Base-by-base conservation (phyloP, 768 basidiomycete genomes). In the Kwoniella dejecticola region DNA sequence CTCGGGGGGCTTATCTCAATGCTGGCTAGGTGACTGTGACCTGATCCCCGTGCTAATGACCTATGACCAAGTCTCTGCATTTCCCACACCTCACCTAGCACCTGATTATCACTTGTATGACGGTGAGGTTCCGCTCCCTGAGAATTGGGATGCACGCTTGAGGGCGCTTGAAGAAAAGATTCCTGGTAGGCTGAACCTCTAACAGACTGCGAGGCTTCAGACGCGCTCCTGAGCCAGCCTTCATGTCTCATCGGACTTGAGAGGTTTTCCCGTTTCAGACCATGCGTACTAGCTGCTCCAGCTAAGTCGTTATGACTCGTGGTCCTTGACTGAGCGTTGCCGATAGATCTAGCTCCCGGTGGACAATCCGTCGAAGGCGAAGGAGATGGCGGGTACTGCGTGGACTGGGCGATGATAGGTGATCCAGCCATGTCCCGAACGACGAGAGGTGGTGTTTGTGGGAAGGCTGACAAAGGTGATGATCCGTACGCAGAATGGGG, bases 321-420 rank as follows among this genome's bases (percentile, higher is more conserved):
- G 8, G 46, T 42, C 36, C 31, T 33, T 42, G 53, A 55, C 42
- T 21, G 19, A 31, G 23, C 59, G 47, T 47, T 48, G 40, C 36
- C 41, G 29, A 38, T 31, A 30, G 49, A 24, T 31, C 15, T 31
- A 26, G 47, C n/a, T n/a, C n/a, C n/a, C n/a, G n/a, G n/a, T n/a
- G n/a, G n/a, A n/a, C n/a, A n/a, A n/a, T n/a, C n/a, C n/a, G n/a
- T n/a, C n/a, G n/a, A n/a, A n/a, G 49, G 12, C 49, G 23, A 47
- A 17, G 46, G 46, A 3, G 46, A 47, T 23, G 15, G 19, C 6
- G 46, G 46, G 24, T 26, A 47, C 27, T 47, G 46, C 8, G 27
- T 6, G 12, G 46, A 26, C 15, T 24, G 11, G 24, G n/a, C 44
- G 4, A 45, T 45, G 23, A 21, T 23, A 1, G 44, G 21, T 19